Base-by-base conservation (phyloP, 441 rosid species). In the Euphorbia schlechtendalii region DNA sequence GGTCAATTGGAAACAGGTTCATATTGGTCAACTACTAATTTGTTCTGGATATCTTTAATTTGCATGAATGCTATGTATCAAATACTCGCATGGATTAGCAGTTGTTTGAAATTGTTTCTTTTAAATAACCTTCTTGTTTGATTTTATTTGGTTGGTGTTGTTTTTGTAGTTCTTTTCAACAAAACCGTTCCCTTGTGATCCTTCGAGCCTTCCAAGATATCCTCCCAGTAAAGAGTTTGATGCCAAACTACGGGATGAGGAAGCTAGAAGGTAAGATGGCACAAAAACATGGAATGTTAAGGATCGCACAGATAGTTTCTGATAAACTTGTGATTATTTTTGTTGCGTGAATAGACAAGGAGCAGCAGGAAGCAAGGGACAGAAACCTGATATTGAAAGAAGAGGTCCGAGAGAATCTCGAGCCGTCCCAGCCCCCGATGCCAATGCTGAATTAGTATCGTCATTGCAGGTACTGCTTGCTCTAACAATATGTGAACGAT, bases 141-240 rank as follows among this genome's bases (percentile, higher is more conserved):
- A 10, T 14, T 57, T 54, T 56, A 71, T 57, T 22, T 66, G 53
- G 69, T 60, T 65, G n/a, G 58, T 59, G 49, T 63, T 78, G 32
- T n/a, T 63, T 57, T 54, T 71, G 40, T 82, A 91, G 96, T 89
- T 94, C 87, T 89, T 94, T 67, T 51, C 76, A 27, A 77, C 77
- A 30, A 85, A 83, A 68, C 97, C 97, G 17, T 77, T 89, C 71
- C 97, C 99, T 36, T 94, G 96, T 78, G 81, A 82, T 76, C 97
- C 99, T 73, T 86, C 90, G 71, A 89, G 87, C 74, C 84, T 94
- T 78, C 97, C 96, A 5, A 89, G 81, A 72, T 94, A 87, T 83
- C 96, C 99, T 68, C 96, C 99, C 41, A 90, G 96, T 87, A 88
- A 90, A 82, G 97, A 88, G 82, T 83, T 90, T 49, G 97, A 93